These are phyloP conservation scores for Suillus paluster DNA, from an alignment of 768 basidiomycete genomes.

Conservation along the genomic window DNA sequence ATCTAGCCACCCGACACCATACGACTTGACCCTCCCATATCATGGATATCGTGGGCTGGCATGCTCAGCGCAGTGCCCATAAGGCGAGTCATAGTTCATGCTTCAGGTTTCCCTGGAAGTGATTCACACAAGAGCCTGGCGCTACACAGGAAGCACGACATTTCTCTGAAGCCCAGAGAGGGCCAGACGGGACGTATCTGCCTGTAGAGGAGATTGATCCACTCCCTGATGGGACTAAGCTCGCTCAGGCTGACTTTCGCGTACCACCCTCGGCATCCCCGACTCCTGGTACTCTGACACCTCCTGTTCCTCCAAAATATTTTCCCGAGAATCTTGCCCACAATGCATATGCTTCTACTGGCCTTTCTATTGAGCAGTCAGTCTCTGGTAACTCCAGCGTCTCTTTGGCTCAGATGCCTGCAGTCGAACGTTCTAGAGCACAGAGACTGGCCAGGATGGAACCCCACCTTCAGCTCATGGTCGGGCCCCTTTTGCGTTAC, in stretches of 20 bases:
- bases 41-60: constrained; percentile 85
- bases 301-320: constrained; percentile 50
- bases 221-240: constrained; percentile 54
- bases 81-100: constrained; percentile 42
- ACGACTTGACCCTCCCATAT: neutral
- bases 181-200: constrained; percentile 52
- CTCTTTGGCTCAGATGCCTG: constrained; percentile 54
- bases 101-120: neutral
- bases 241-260: constrained; percentile 52
- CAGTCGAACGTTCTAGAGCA: constrained; percentile 67
- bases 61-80: constrained; percentile 64
- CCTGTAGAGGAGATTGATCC: constrained; percentile 65
- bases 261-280: constrained; percentile 35
- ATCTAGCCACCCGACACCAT: neutral
- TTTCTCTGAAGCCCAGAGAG: constrained; percentile 39
- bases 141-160: constrained; percentile 34
- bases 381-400: constrained; percentile 25
- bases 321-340: constrained; percentile 29
- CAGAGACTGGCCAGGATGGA: constrained; percentile 69
- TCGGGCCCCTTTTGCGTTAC: constrained; percentile 87
- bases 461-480: constrained; percentile 89
- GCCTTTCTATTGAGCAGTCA: constrained; percentile 4
- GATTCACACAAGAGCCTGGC: neutral
- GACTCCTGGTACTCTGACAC: constrained; percentile 46
- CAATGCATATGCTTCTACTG: constrained; percentile 9